These are phyloP conservation scores for Dryas alaskensis DNA, from an alignment of 306 rosid species.

Conservation along the genomic window DNA sequence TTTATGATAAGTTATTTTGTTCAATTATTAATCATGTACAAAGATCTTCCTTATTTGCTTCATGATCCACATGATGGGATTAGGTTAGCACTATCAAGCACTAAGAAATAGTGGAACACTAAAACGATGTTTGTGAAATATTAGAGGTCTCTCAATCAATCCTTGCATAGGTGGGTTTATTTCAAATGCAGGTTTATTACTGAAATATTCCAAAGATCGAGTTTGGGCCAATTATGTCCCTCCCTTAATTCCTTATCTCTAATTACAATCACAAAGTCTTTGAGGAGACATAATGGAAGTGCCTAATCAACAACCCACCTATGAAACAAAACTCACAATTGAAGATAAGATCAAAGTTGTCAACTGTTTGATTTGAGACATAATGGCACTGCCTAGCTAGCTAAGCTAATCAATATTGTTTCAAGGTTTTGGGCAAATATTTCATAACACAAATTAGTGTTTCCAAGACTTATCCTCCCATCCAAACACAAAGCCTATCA, in stretches of 20 bases:
- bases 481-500: background rate
- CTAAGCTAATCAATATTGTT: background rate
- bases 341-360: background rate
- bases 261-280: background rate
- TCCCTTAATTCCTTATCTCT: background rate
- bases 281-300: background rate
- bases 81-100: conserved; percentile 11
- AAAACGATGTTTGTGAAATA: conserved; percentile 12
- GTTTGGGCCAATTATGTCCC: too few relatives aligned
- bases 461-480: background rate
- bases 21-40: background rate
- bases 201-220: too few relatives aligned
- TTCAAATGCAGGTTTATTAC: too few relatives aligned
- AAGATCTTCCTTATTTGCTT: background rate
- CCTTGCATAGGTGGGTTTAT: too few relatives aligned
- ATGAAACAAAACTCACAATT: background rate
- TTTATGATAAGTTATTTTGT: background rate
- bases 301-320: background rate
- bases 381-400: background rate
- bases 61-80: background rate
- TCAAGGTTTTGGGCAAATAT: background rate
- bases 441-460: background rate
- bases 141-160: background rate
- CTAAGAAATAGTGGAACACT: conserved; percentile 6
- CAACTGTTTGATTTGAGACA: background rate